Evolutionary conservation across 345 rosid species (phyloP).

Genomic region (Melaleuca alternifolia): DNA sequence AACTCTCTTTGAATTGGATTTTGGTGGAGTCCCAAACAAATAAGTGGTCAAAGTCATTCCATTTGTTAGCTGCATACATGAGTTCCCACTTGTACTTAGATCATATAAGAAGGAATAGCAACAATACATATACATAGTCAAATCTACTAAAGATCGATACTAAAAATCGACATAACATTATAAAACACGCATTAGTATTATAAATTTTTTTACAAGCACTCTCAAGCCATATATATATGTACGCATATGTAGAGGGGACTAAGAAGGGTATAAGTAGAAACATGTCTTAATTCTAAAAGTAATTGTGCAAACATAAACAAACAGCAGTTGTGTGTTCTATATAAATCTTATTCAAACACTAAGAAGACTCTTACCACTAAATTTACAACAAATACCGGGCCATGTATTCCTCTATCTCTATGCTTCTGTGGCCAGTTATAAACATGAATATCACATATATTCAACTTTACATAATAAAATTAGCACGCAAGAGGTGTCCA

Average conservation of each 20-base stretch:
- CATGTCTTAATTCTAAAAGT: background rate
- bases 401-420: background rate
- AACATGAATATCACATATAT: background rate
- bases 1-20: background rate
- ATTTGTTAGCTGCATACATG: conserved; percentile 9
- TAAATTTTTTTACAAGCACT: background rate
- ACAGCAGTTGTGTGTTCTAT: background rate
- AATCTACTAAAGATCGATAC: background rate
- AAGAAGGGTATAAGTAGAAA: background rate
- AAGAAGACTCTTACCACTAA: background rate
- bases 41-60: conserved; percentile 21
- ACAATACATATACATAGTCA: background rate
- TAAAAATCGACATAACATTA: background rate
- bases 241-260: background rate
- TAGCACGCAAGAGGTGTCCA: background rate
- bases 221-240: background rate
- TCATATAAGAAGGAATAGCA: background rate
- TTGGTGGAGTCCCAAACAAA: background rate
- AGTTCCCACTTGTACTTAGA: background rate
- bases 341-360: background rate
- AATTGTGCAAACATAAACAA: background rate
- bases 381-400: background rate
- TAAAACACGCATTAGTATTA: background rate
- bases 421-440: background rate
- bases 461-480: background rate